Evolutionary conservation across 306 rosid species (phyloP).

Genomic region (Trifolium dubium): DNA sequence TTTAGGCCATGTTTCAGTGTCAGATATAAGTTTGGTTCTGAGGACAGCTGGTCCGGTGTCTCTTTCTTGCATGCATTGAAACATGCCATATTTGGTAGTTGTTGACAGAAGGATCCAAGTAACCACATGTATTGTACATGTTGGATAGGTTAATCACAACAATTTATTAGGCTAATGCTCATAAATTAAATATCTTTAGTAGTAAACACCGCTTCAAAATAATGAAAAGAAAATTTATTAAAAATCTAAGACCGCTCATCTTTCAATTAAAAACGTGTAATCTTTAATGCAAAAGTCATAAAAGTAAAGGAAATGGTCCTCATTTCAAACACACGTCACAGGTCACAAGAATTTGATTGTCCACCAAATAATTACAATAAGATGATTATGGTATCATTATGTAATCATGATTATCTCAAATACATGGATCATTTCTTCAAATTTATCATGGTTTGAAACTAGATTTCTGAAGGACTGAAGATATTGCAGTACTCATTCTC

Average conservation of each 20-base stretch:
- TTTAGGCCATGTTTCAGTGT: conserved; percentile 37
- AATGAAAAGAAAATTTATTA: no score
- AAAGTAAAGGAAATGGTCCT: background rate
- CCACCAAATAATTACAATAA: background rate
- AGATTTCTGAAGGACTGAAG: background rate
- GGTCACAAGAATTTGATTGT: background rate
- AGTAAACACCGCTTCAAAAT: no score
- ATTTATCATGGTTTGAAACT: background rate
- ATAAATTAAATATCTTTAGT: no score
- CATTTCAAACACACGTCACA: background rate
- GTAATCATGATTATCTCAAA: no score
- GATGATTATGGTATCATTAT: no score
- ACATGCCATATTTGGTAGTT: conserved; percentile 13
- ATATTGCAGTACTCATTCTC: background rate
- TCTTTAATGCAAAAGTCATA: background rate
- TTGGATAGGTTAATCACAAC: no score
- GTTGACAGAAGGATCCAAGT: no score
- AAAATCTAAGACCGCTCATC: background rate
- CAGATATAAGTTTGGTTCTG: conserved; percentile 9
- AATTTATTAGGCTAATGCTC: no score
- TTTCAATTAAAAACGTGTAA: background rate
- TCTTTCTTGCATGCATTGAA: conserved; percentile 28
- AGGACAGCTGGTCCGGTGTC: conserved; percentile 30
- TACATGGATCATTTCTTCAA: no score
- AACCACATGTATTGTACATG: no score